These are phyloP conservation scores for Lipomyces yamadae DNA, from an alignment of 805 yeast genomes.

Conservation along the genomic window DNA sequence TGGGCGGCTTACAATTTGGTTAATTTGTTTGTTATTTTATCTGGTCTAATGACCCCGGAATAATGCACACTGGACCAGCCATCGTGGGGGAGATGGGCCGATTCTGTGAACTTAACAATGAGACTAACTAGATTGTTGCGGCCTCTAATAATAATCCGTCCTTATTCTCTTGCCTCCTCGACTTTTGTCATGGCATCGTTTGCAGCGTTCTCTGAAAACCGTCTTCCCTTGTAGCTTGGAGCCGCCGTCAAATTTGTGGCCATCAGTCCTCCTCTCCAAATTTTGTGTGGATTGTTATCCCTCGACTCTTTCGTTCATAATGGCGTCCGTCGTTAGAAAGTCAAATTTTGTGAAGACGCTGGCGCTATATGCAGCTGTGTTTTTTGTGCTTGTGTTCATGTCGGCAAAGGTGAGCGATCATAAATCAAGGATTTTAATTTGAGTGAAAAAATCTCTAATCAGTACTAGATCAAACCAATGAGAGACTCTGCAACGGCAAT, in stretches of 20 bases:
- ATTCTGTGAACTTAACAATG: no score
- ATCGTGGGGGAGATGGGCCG: no score
- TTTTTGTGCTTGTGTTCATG: neutral
- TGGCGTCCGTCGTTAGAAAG: neutral
- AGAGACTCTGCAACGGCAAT: slow-evolving; percentile 5
- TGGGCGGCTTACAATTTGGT: no score
- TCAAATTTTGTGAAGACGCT: slow-evolving; percentile 3
- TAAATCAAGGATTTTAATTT: no score
- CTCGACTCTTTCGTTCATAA: neutral
- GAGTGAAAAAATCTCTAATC: neutral
- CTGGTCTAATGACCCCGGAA: no score
- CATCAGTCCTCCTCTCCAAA: neutral
- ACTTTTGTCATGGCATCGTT: no score
- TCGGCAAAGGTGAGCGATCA: neutral
- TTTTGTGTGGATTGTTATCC: neutral
- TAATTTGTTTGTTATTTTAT: no score
- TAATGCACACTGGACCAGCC: no score
- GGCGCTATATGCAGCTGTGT: neutral
- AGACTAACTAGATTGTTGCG: no score
- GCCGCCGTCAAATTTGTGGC: neutral
- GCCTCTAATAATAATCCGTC: no score
- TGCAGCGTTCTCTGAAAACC: no score
- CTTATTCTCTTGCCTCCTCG: no score
- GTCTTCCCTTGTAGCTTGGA: neutral
- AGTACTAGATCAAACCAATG: neutral